Base-by-base conservation (phyloP, 2,329 filamentous ascomycete genomes). In the Scytalidium lignicola region DNA sequence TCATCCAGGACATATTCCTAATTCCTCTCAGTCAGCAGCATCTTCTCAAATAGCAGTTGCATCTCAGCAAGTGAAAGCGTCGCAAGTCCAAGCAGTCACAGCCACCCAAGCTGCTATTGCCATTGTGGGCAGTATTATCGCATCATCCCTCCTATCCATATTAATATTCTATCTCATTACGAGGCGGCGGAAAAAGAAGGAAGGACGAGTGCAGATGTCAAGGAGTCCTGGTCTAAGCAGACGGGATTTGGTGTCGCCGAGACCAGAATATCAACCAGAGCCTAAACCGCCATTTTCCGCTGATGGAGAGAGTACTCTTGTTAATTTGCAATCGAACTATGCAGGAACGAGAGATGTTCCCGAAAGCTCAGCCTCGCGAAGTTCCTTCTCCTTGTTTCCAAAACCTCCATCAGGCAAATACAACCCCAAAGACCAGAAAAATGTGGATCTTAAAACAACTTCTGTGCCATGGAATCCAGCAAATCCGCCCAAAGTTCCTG, bases 81-180 rank as follows among this genome's bases (percentile, higher is more conserved):
- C 69, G 0, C 68, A 71, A 46, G 67, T 62, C 17, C 58, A 67
- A 3, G 68, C 69, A 2, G 63, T 72, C 2, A 71, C 69, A 2
- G 67, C 67, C 15, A 72, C 70, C 1, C 69, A 73, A 58, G 65
- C 65, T 0, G 69, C 70, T 1, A 51, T 73, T 4, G 70, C 69
- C 9, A 66, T 74, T 17, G 67, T 72, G 3, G 70, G 66, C 13
- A 68, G 67, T 43, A 67, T 73, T 28, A 59, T 73, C 44, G 71
- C 66, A n/a, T 68, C 68, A 2, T 65, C 68, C 1, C 56, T 74
- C 18, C 58, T 74, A 26, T 70, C 67, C 0, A 65, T 71, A 3
- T 44, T 66, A 2, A 60, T 62, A 21, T 68, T 70, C 50, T 68
- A 67, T 37, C 55, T 70, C 17, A 59, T 72, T 21, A 51, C 64